Conservation (phyloP, 1,284 basidiomycete species). For the Cryptococcus jaspeensis region DNA sequence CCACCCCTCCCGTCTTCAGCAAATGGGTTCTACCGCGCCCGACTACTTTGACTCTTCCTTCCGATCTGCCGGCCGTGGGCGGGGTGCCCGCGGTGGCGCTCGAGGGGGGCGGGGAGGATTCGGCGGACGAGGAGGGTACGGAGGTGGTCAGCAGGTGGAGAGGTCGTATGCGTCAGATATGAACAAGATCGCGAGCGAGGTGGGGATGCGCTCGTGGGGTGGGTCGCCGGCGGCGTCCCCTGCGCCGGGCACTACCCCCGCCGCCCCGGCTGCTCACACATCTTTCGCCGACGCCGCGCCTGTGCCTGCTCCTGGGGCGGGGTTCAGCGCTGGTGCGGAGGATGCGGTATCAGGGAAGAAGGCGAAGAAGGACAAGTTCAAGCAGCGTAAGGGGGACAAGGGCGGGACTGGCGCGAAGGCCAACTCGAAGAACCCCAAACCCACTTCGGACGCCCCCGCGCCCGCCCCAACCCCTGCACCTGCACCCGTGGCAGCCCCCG, state of each 20-base stretch:
- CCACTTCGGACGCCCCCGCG: slow-evolving; percentile 11
- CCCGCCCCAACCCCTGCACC: slow-evolving; percentile 1
- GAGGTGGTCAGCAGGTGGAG: slow-evolving; percentile 9
- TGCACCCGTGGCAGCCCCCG: neutral
- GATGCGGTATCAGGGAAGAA: slow-evolving; percentile 10
- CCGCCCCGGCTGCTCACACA: neutral
- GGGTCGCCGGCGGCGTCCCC: slow-evolving; percentile 22
- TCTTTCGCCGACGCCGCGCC: neutral
- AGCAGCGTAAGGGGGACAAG: slow-evolving; percentile 50
- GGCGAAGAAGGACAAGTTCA: slow-evolving; percentile 32
- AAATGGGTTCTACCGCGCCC: slow-evolving; percentile 7
- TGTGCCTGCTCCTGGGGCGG: neutral
- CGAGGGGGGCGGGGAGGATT: slow-evolving; percentile 12
- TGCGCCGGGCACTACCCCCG: neutral
- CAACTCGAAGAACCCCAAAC: slow-evolving; percentile 50
- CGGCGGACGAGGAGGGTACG: slow-evolving; percentile 12
- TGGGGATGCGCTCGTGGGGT: slow-evolving; percentile 49
- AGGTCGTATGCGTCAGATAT: slow-evolving; percentile 20
- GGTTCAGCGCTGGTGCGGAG: neutral
- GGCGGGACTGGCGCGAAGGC: slow-evolving; percentile 48
- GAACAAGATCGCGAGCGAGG: slow-evolving; percentile 34
- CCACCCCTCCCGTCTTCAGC: slow-evolving; percentile 37
- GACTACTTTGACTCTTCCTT: neutral
- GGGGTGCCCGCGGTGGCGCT: slow-evolving; percentile 14
- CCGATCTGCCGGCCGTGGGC: slow-evolving; percentile 4